Conservation (phyloP, 192 early-diverging fungal genomes). For the Rhizoclosmatium globosum region DNA sequence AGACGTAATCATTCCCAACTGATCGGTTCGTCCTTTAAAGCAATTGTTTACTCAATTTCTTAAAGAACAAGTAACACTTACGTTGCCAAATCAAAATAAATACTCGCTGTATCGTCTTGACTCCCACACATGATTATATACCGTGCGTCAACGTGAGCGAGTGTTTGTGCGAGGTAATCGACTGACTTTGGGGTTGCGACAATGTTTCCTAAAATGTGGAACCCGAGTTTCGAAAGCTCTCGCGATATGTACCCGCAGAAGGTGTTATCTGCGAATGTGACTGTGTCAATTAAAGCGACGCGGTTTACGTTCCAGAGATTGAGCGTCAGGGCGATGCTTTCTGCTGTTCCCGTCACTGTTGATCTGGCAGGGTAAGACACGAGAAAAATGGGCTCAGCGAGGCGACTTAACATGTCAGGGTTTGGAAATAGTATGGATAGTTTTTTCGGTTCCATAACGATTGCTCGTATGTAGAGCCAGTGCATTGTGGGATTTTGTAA, state of each 20-base stretch:
- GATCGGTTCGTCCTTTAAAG: not conserved
- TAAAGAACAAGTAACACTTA: not conserved
- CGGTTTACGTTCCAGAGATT: not conserved
- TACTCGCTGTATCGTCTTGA: not conserved
- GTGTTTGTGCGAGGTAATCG: not conserved
- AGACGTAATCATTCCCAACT: constrained; percentile 15
- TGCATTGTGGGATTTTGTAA: not conserved
- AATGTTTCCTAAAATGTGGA: no score
- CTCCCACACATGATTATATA: not conserved
- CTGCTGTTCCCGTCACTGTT: not conserved
- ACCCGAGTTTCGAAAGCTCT: no score
- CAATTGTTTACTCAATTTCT: no score
- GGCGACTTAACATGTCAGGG: not conserved
- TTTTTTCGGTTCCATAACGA: not conserved
- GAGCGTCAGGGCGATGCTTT: not conserved
- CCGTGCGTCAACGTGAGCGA: not conserved
- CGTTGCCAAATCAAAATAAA: not conserved
- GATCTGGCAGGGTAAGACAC: no score
- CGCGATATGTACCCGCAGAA: no score
- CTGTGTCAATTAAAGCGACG: not conserved
- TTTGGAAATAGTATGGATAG: not conserved
- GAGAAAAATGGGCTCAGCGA: no score
- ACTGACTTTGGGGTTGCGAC: no score
- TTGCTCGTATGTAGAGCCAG: not conserved
- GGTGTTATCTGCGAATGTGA: no score